Base-by-base conservation (phyloP, 345 rosid genomes). In the Boechera divaricarpa region DNA sequence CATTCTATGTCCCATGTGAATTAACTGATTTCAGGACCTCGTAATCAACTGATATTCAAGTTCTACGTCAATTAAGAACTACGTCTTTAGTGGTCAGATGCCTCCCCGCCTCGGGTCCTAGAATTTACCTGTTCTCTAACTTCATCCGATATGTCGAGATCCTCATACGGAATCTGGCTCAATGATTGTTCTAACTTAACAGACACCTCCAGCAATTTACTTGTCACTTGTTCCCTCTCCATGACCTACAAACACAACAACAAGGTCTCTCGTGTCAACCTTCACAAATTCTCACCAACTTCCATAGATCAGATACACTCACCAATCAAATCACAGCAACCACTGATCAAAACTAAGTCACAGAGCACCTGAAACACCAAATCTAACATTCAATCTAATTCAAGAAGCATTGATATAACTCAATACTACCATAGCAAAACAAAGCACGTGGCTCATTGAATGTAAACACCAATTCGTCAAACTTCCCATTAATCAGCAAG, bases 131-230 rank as follows among this genome's bases (percentile, higher is more conserved):
- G 99, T 72, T 95, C 99, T 74, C 90, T 95, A 66, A 95, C 98
- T 91, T 95, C 99, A 81, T 92, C 98, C 3, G 98, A 91, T 71
- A 95, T 92, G 67, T 91, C 98, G 13, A 95, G 92, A 63, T 80
- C 83, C 67, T 91, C 91, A 70, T 42, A 85, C 24, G 96, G 78
- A 77, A 92, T 85, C 81, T 79, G 81, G 78, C 90, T 85, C 70
- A 95, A 81, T 63, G 93, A 87, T 80, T 87, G 90, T 77, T 92
- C 96, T 81, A 92, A 49, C 72, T 66, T 83, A 9, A 82, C 80
- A 7, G 96, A 90, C 76, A 92, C 83, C 75, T 88, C 94, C 79
- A 84, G 74, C 74, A 86, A 87, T 63, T 83, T 88, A 75, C 76
- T 76, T 85, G 90, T 86, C 75, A 91, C 83, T 63, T 85, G 85